Evolutionary conservation across 2,329 filamentous ascomycete genomes (phyloP), one percentile per base, ranked within the genome.

Genomic region (Aspergillus pseudoglaucus): DNA sequence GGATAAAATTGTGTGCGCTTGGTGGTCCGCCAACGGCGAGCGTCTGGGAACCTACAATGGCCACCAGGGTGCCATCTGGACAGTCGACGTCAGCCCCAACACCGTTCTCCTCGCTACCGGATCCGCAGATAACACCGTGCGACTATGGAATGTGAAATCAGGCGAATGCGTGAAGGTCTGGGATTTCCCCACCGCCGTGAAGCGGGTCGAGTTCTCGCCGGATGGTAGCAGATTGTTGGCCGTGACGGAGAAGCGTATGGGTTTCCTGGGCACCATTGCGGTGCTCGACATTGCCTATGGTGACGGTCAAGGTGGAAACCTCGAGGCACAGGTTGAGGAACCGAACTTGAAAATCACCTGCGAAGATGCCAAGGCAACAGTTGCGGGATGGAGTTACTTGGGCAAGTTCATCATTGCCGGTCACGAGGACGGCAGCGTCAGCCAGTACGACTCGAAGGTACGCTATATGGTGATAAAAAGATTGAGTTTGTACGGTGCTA

Each of bases 221-320:
- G 93, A 98, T 72, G 93, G 91, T 64, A 86, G 82, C 65, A 83
- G 88, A 75, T 79, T 98, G 62, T 78, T 98, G 57, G 91, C 89
- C 55, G 90, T 98, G 55, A 98, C 93, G 46, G 93, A 98, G 78
- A 95, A 96, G 86, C 89, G 93, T 64, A 95, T 95, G 83, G 93
- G 93, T 59, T 91, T 89, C 74, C 79, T 97, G 57, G 89, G 88
- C 67, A 95, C 90, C 59, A 96, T 98, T 64, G 85, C 91, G 53
- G 90, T 97, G 55, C 81, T 94, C 66, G 88, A 95, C 69, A 87
- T 98, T 78, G 84, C 83, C 70, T 82, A 84, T 57, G 90, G 95
- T 66, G 80, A 87, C 55, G 63, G 59, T 22, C 47, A 66, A 45
- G 54, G 59, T 32, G 60, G 57, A 40, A 77, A 90, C 55, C 55